A percentile compares a stretch with the other conserved stretches of the same genome.
phyloP scores from a whole-genome alignment of 2,329 filamentous ascomycete species.

The Fusarium scirpi region DNA sequence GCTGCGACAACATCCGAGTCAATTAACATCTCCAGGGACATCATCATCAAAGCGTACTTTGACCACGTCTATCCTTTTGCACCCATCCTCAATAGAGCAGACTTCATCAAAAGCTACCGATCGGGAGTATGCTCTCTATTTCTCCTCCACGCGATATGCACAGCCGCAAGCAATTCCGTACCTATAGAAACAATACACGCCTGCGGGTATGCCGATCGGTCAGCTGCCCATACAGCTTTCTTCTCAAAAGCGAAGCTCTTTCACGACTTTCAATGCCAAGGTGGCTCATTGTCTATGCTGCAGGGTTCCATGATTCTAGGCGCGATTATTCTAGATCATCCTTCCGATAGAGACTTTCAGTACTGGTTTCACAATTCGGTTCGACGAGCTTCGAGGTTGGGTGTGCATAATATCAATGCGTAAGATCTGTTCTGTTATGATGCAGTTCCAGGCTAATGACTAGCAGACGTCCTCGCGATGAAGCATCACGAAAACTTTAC shows the following conservation, averaged over 20 bases:
- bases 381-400: conserved; percentile 14
- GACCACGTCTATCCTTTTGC: conserved; percentile 27
- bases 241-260: conserved; percentile 35
- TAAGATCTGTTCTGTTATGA: background rate
- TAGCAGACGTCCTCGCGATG: background rate
- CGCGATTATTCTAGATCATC: conserved; percentile 21
- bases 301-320: conserved; percentile 33
- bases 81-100: conserved; percentile 14
- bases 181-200: conserved; percentile 13
- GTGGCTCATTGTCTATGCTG: conserved; percentile 5
- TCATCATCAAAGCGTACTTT: conserved; percentile 28
- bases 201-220: conserved; percentile 24
- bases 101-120: conserved; percentile 20
- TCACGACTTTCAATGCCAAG: conserved; percentile 35
- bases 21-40: conserved; percentile 4
- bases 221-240: conserved; percentile 22
- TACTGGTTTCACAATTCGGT: conserved; percentile 40
- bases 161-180: background rate
- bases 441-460: accelerated
- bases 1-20: accelerated
- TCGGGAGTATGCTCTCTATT: conserved; percentile 25
- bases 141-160: conserved; percentile 15
- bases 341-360: conserved; percentile 28
- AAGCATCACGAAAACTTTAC: conserved; percentile 6
- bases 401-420: conserved; percentile 13